Conservation (phyloP, 1,284 basidiomycete species). For the Ceratobasidium sp. region DNA sequence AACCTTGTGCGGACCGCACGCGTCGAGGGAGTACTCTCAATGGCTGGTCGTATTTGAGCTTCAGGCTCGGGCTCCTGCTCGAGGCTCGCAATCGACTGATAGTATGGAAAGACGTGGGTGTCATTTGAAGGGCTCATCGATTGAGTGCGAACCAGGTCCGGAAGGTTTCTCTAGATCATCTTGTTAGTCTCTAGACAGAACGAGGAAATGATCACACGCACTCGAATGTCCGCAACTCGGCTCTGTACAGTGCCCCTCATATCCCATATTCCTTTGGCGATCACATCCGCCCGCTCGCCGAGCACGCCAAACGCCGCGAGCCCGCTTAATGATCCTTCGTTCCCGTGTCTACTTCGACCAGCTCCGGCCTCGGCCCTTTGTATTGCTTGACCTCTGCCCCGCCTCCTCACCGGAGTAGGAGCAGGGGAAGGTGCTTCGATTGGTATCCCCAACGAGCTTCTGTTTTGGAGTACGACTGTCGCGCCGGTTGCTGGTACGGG, state of each 20-base stretch:
- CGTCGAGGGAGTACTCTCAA: background rate
- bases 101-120: slow-evolving; percentile 29
- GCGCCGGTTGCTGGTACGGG: slow-evolving; percentile 75
- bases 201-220: slow-evolving; percentile 28
- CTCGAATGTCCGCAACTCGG: slow-evolving; percentile 46
- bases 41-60: background rate
- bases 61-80: slow-evolving; percentile 52
- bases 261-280: slow-evolving; percentile 75
- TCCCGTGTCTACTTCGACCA: slow-evolving; percentile 36
- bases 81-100: slow-evolving; percentile 46
- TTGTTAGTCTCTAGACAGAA: background rate
- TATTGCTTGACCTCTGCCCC: slow-evolving; percentile 44
- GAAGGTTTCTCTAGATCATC: slow-evolving; percentile 39
- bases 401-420: slow-evolving; percentile 48
- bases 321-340: slow-evolving; percentile 15
- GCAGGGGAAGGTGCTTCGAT: slow-evolving; percentile 63
- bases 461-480: slow-evolving; percentile 80
- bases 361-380: background rate
- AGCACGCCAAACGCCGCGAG: slow-evolving; percentile 12
- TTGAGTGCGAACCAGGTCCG: slow-evolving; percentile 38
- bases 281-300: slow-evolving; percentile 68
- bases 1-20: slow-evolving; percentile 68
- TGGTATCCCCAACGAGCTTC: slow-evolving; percentile 74
- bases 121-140: background rate
- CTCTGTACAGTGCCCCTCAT: slow-evolving; percentile 53